Evolutionary conservation across 164 flowering plant genomes (phyloP).

Genomic region (Umbilicus rupestris): DNA sequence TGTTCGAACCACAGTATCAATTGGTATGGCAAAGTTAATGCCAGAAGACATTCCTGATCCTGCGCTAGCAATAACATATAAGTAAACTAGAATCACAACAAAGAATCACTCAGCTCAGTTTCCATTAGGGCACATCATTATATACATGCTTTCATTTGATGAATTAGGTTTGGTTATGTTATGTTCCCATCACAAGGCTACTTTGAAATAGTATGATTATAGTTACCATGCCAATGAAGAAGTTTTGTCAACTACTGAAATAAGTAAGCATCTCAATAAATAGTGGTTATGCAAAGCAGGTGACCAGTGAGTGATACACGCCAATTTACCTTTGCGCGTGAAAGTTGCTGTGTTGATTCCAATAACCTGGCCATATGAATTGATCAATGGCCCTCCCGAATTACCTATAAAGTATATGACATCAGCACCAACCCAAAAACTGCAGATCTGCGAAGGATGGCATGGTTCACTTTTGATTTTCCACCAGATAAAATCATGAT

Average conservation of each 20-base stretch:
- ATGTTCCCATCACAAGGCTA: background rate
- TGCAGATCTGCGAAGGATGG: background rate
- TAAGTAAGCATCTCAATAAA: background rate
- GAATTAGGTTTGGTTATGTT: background rate
- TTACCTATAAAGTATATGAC: conserved; percentile 43
- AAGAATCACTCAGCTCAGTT: background rate
- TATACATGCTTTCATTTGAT: background rate
- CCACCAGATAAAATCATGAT: too few relatives aligned
- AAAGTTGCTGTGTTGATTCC: conserved; percentile 93
- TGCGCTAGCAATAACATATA: conserved; percentile 21
- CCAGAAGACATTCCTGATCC: conserved; percentile 81
- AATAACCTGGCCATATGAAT: conserved; percentile 80
- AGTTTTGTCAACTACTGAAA: background rate
- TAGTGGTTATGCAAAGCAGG: background rate
- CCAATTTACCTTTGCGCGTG: conserved; percentile 70
- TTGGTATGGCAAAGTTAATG: conserved; percentile 86
- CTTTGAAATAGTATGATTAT: background rate
- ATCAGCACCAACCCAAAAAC: conserved; percentile 1
- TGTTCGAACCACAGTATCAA: conserved; percentile 56
- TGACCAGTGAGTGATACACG: background rate
- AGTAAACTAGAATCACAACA: background rate
- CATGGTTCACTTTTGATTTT: too few relatives aligned
- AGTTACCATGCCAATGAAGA: background rate
- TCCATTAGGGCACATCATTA: background rate
- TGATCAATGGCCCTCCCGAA: conserved; percentile 84